Evolutionary conservation across 768 basidiomycete genomes (phyloP), one percentile per base, ranked within the genome.

Genomic region (Panus rudis): DNA sequence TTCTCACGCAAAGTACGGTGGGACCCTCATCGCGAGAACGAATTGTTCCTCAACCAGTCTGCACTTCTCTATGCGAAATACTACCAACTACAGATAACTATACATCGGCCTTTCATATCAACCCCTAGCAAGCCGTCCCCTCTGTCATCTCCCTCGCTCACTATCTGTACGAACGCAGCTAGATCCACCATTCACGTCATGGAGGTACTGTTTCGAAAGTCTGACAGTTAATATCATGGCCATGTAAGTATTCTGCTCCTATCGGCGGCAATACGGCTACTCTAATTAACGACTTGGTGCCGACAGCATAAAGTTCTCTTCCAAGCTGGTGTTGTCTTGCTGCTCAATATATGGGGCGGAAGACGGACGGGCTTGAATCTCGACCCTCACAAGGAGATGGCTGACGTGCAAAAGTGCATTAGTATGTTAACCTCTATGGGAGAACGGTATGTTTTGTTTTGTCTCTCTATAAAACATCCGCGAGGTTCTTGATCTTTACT

Each of bases 331-430:
- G 65, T 83, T 21, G 71, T 86, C 3, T 65, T 85, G 6, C 63
- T 86, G 31, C 64, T 86, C 49, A 78, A 77, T 45, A 76, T 83
- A 8, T 85, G 76, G 83, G 79, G 70, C 45, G 76, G 70, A 17
- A 74, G 69, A 46, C 66, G 66, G 25, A 72, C 76, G 11, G 51
- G 66, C 22, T 60, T 63, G 2, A 66, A 68, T 2, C 72, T 43
- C n/a, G 63, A 81, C 52, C 65, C 70, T 13, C 59, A 61, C 37
- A 62, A 71, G 39, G 78, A 82, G 38, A 69, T 82, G 61, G 65
- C 68, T 30, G 79, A 81, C 49, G 76, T 85, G 3, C 67, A 76
- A 37, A 69, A 69, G 41, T 84, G 79, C 54, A 66, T 82, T 57
- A 61, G 74, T n/a, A 64, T 74, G 3, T 63, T 84, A 3, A 33